A percentile compares a stretch with the other conserved stretches of the same genome.
These are phyloP conservation scores for Microsporum ferrugineum DNA, from an alignment of 2,329 filamentous ascomycete genomes.

Conservation along the genomic window DNA sequence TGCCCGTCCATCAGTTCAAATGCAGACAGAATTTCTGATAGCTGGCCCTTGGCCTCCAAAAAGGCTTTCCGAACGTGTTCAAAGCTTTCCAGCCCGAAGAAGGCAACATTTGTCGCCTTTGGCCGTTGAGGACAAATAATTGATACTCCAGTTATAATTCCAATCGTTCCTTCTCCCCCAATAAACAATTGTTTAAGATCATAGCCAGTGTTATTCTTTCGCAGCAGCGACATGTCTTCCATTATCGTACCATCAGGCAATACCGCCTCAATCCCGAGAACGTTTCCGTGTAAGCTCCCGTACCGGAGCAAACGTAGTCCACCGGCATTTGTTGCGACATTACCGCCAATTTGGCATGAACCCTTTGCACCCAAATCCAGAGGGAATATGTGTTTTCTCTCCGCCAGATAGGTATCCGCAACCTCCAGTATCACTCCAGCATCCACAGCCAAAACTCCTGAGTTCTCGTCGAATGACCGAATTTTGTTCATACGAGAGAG, in stretches of 20 bases:
- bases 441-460: conserved; percentile 79
- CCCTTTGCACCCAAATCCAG: conserved; percentile 96
- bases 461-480: conserved; percentile 82
- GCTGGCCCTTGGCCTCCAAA: conserved; percentile 74
- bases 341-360: conserved; percentile 91
- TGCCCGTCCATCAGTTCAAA: conserved; percentile 93
- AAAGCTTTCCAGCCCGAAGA: conserved; percentile 82
- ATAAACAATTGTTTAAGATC: conserved; percentile 96
- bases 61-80: conserved; percentile 81
- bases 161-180: conserved; percentile 86
- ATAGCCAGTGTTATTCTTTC: conserved; percentile 99
- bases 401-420: conserved; percentile 73
- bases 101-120: conserved; percentile 84
- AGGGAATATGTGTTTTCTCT: conserved; percentile 81
- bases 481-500: conserved; percentile 84
- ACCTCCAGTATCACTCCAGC: conserved; percentile 84
- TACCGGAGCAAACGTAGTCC: conserved; percentile 83
- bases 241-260: conserved; percentile 86
- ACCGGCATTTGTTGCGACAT: conserved; percentile 90
- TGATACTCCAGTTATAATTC: conserved; percentile 81
- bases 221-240: conserved; percentile 72
- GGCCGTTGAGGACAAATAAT: conserved; percentile 82
- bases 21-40: conserved; percentile 90
- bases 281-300: conserved; percentile 84
- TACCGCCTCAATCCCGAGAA: conserved; percentile 86